These are phyloP conservation scores for Metschnikowia peoriensis DNA, from an alignment of 805 yeast genomes.

Conservation along the genomic window DNA sequence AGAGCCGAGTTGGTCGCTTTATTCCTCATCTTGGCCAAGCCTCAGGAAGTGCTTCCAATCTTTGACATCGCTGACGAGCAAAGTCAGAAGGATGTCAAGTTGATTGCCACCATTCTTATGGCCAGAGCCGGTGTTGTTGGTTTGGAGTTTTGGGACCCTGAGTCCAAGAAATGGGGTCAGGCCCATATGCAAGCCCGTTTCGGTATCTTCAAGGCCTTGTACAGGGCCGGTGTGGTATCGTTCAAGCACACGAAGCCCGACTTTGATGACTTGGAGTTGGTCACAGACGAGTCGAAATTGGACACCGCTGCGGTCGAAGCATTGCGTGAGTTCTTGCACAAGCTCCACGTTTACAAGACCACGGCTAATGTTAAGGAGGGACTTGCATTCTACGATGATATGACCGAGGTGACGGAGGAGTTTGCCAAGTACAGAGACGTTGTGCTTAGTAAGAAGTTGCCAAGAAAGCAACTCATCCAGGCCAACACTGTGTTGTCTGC, in stretches of 20 bases:
- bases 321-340: conserved; percentile 65
- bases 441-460: conserved; percentile 70
- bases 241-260: conserved; percentile 48
- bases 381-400: conserved; percentile 56
- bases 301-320: conserved; percentile 69
- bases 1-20: conserved; percentile 90
- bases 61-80: conserved; percentile 61
- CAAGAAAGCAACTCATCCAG: conserved; percentile 82
- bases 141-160: conserved; percentile 86
- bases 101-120: conserved; percentile 75
- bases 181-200: conserved; percentile 93
- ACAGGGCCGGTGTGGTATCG: conserved; percentile 63
- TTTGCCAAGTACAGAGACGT: conserved; percentile 63
- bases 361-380: conserved; percentile 73
- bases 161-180: conserved; percentile 84
- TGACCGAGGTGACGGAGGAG: conserved; percentile 66
- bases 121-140: conserved; percentile 84
- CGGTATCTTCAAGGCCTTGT: conserved; percentile 74
- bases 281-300: conserved; percentile 61
- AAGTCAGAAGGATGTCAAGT: conserved; percentile 63
- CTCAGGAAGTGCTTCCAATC: conserved; percentile 58
- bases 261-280: conserved; percentile 59
- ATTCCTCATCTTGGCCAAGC: conserved; percentile 67
- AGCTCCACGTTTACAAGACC: conserved; percentile 76
- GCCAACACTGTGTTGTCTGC: conserved; percentile 60